Base-by-base conservation (phyloP, 805 yeast species). In the Suhomyces tanzawaensis region DNA sequence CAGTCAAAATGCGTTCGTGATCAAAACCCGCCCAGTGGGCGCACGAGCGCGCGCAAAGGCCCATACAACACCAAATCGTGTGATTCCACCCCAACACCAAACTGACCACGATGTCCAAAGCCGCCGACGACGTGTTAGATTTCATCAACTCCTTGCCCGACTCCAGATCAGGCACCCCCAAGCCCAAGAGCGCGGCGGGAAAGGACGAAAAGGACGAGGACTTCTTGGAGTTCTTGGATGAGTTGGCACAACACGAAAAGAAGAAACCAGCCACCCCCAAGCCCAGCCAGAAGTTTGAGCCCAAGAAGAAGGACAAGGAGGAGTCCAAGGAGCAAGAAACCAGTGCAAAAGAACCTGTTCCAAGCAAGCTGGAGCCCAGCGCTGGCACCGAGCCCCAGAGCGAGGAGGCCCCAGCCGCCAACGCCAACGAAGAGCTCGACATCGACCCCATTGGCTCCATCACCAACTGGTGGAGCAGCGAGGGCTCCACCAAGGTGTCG, bases 71-170 rank as follows among this genome's bases (percentile, higher is more conserved):
- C 9, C 23, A 21, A 7, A 7, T 21, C 9, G 23, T 7, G 23
- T 9, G 7, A 7, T 9, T 21, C 23, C 32, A 29, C 32, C 13
- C 16, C 6, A 17, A 16, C 19, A 18, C 19, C 21, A n/a, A n/a
- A 21, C 9, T 21, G 23, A 21, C 23, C 23, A 9, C 23, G 23
- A 45, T 37, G 44, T 27, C 45, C n/a, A 43, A 39, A 29, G 67
- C 71, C 41, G 80, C 81, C 17, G 85, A 82, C 46, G 91, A 85
- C 50, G 91, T 85, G 4, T 70, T 85, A 38, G 91, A 85, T 46
- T 86, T 86, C 54, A 71, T 85, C 48, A 88, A 84, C 52, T 82
- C 90, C 1, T 72, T 88, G 33, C 93, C 95, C 3, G 88, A 82
- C 34, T 69, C 72, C 17, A 64, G 62, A 41, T 41, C 58, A n/a